Conservation (phyloP, 108 stramenopile genomes). For the Nitzschia sp. region DNA sequence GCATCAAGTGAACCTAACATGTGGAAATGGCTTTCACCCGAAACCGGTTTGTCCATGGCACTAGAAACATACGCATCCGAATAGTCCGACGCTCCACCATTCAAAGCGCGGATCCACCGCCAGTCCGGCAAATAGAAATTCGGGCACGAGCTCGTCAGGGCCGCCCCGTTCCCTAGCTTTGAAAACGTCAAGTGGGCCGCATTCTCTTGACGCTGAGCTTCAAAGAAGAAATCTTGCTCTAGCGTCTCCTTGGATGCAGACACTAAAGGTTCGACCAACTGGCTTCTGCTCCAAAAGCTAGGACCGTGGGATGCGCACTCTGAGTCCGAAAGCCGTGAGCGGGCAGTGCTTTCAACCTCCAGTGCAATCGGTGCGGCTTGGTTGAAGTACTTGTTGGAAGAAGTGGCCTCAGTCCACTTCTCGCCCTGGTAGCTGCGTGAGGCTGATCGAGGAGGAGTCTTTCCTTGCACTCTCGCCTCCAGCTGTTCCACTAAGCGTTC, state of each 20-base stretch:
- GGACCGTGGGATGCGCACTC: neutral
- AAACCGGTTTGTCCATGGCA: constrained; percentile 7
- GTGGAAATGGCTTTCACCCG: neutral
- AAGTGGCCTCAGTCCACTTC: constrained; percentile 30
- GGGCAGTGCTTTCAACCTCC: neutral
- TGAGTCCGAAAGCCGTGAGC: neutral
- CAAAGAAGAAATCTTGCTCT: constrained; percentile 26
- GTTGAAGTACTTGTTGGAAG: constrained; percentile 6
- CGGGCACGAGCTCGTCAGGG: constrained; percentile 60
- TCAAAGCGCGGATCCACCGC: constrained; percentile 64
- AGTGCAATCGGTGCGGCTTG: constrained; percentile 17
- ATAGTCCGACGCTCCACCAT: constrained; percentile 77
- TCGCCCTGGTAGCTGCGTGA: constrained; percentile 13
- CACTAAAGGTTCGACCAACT: constrained; percentile 18
- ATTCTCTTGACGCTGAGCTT: constrained; percentile 30
- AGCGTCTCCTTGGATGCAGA: neutral
- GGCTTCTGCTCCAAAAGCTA: neutral
- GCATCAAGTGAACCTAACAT: constrained; percentile 54
- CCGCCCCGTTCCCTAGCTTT: constrained; percentile 34
- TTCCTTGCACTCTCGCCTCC: constrained; percentile 1
- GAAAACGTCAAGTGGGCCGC: constrained; percentile 36
- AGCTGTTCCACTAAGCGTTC: constrained; percentile 14
- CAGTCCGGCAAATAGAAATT: constrained; percentile 65
- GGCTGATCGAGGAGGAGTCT: neutral
- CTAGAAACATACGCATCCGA: constrained; percentile 45